Evolutionary conservation across 768 basidiomycete genomes (phyloP), one percentile per base, ranked within the genome.

Genomic region (Tricholoma matsutake): DNA sequence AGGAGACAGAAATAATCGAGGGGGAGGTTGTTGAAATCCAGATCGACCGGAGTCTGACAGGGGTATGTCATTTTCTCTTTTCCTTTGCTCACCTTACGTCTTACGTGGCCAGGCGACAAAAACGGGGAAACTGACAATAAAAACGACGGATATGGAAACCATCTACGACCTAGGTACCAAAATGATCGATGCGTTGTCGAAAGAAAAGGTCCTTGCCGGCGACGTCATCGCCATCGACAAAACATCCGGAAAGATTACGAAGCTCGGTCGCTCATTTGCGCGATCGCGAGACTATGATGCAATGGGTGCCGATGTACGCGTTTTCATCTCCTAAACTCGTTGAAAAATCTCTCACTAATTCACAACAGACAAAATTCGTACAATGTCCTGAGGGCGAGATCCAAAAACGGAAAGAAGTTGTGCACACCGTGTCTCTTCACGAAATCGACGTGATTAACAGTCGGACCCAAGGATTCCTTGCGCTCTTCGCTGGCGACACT

Each of bases 391-490:
- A 96, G 65, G 97, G 97, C 59, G 96, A 99, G 76, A 88, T 98
- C 60, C 97, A 98, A 79, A 96, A 95, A 68, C 89, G 96, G 64
- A 94, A 94, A 80, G 95, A 98, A 76, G 92, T 98, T 61, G 92
- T 95, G 7, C 97, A 99, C 75, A 98, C 96, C 0, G 96, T 98
- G 9, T 95, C 96, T 0, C 80, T 99, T 13, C 97, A 98, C 75
- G 97, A 99, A 77, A 98, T 99, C 67, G 97, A 99, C 70, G 96
- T 98, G 57, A 98, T 98, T 80, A 99, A 98, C 80, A 94, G 92
- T 64, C 86, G 96, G 55, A 98, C 96, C 6, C 97, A 99, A 79
- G 97, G 97, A 3, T 98, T 98, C 82, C 86, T 98, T 35, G 96
- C 97, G 0, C 83, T 99, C 11, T 92, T 92, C 71, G 86, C 91